A percentile compares a stretch with the other conserved stretches of the same genome.
phyloP scores from a whole-genome alignment of 257 asterid species.

The Gardenia jasminoides region DNA sequence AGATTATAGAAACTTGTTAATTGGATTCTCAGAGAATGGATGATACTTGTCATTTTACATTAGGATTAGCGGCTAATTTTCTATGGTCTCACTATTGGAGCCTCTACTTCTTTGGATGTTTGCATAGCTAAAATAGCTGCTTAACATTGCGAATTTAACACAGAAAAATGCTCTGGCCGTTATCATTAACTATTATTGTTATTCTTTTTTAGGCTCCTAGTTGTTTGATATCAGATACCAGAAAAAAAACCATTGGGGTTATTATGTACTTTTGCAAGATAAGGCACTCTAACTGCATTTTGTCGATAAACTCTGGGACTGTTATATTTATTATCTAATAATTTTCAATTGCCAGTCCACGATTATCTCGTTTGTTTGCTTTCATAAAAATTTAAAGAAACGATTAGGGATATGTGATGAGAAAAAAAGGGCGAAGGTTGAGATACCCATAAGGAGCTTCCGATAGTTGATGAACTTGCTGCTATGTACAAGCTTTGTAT shows the following conservation, averaged over 20 bases:
- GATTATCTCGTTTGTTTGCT: background rate
- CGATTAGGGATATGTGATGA: background rate
- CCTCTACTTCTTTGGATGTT: background rate
- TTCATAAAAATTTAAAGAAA: too few relatives aligned
- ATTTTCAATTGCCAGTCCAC: background rate
- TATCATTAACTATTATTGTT: too few relatives aligned
- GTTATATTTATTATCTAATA: background rate
- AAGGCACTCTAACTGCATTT: background rate
- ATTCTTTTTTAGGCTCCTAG: background rate
- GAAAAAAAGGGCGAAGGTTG: background rate
- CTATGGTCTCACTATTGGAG: background rate
- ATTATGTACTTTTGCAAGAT: background rate
- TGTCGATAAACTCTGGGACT: background rate
- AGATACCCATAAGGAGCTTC: background rate
- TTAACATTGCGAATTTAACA: background rate
- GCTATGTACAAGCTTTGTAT: background rate
- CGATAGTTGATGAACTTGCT: background rate
- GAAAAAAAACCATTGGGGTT: background rate
- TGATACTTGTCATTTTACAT: too few relatives aligned
- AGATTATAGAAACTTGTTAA: conserved; percentile 53
- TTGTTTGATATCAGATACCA: background rate
- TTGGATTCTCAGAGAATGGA: too few relatives aligned
- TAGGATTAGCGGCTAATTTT: background rate
- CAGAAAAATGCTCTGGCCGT: background rate
- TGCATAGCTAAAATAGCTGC: background rate